Percentiles rank a stretch among this genome's conserved stretches.
phyloP scores from a whole-genome alignment of 352 stramenopile species.

The Globisporangium nagaii region DNA sequence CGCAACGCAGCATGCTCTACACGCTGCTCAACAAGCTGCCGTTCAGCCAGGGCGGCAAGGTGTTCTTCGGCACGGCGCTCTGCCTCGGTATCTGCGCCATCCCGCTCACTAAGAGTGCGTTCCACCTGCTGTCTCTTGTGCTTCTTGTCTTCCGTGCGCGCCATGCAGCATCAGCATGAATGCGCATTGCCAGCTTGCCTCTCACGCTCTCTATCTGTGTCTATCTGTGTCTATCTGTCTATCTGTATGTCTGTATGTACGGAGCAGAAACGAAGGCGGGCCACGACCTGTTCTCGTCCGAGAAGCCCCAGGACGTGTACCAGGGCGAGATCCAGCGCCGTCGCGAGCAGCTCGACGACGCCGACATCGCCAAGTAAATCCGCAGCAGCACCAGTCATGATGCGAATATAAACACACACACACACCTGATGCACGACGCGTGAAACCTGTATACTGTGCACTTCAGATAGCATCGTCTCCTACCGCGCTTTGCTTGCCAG shows the following conservation, averaged over 20 bases:
- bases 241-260: neutral
- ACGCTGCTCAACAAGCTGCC: conserved; percentile 64
- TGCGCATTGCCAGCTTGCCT: neutral
- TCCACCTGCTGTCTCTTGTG: neutral
- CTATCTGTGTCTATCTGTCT: neutral
- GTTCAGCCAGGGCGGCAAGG: conserved; percentile 62
- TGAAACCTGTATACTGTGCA: no score
- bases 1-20: conserved; percentile 32
- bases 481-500: no score
- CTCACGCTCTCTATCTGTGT: neutral
- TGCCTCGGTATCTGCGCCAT: conserved; percentile 68
- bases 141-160: neutral
- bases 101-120: conserved; percentile 57
- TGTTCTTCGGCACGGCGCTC: conserved; percentile 59
- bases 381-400: neutral
- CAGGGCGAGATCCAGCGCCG: conserved; percentile 63
- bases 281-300: conserved; percentile 82
- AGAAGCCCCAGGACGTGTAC: conserved; percentile 76
- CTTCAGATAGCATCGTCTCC: no score
- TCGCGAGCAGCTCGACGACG: conserved; percentile 55
- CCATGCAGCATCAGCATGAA: neutral
- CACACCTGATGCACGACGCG: no score
- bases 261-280: conserved; percentile 64
- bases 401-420: no score
- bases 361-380: conserved; percentile 18